phyloP scores from a whole-genome alignment of 2,329 filamentous ascomycete species.

The Metarhizium rileyi region DNA sequence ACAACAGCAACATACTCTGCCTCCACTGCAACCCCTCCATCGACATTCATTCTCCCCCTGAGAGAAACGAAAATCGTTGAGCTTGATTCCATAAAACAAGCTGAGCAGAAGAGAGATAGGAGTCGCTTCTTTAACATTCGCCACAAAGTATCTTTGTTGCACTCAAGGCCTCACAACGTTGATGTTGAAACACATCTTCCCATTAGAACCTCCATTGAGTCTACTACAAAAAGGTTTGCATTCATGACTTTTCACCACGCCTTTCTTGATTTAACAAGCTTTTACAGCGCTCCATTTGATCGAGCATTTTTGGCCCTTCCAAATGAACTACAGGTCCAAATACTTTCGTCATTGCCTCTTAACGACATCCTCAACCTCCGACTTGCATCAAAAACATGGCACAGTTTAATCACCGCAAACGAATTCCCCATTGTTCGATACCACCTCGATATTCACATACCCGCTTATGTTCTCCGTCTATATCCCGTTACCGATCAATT shows the following conservation, averaged over 20 bases:
- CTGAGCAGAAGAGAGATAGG: slow-evolving; percentile 31
- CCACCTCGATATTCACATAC: slow-evolving; percentile 49
- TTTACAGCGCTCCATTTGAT: slow-evolving; percentile 36
- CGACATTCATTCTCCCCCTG: slow-evolving; percentile 42
- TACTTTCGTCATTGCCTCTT: slow-evolving; percentile 50
- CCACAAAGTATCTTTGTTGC: slow-evolving; percentile 27
- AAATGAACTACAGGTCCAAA: slow-evolving; percentile 53
- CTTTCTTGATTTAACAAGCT: slow-evolving; percentile 12
- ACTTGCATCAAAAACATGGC: slow-evolving; percentile 48
- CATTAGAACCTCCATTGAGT: slow-evolving; percentile 15
- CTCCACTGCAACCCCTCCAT: slow-evolving; percentile 16
- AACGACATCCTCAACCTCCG: slow-evolving; percentile 51
- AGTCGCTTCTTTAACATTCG: slow-evolving; percentile 32
- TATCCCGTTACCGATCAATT: slow-evolving; percentile 43
- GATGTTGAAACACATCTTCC: slow-evolving; percentile 9
- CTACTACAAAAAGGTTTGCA: slow-evolving; percentile 23
- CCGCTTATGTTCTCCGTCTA: slow-evolving; percentile 48
- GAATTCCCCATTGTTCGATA: slow-evolving; percentile 52
- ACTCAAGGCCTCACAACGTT: slow-evolving; percentile 21
- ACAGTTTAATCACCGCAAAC: slow-evolving; percentile 49
- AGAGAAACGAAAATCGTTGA: slow-evolving; percentile 28
- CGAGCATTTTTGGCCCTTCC: slow-evolving; percentile 49
- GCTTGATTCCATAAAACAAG: slow-evolving; percentile 17
- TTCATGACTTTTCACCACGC: neutral
- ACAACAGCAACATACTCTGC: slow-evolving; percentile 5